Conservation (phyloP, 1,284 basidiomycete species). For the Coniophora puteana region DNA sequence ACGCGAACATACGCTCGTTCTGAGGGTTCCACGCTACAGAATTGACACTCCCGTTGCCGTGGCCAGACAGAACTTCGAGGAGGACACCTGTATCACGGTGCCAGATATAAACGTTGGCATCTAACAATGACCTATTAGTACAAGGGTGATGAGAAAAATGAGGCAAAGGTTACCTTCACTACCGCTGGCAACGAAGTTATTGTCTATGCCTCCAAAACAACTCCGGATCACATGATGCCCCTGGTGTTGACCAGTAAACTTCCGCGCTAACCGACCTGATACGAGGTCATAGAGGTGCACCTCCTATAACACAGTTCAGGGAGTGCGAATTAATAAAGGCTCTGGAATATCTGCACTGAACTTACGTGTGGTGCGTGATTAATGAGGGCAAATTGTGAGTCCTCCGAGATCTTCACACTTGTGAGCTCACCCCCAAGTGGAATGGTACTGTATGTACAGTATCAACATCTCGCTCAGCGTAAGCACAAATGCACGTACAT, state of each 20-base stretch:
- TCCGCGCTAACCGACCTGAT: constrained; percentile 65
- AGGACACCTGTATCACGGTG: constrained; percentile 82
- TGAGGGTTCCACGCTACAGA: constrained; percentile 95
- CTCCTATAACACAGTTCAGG: constrained; percentile 52
- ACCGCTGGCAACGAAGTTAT: constrained; percentile 89
- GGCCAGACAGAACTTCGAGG: constrained; percentile 82
- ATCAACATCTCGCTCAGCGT: constrained; percentile 10
- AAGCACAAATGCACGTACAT: constrained; percentile 43
- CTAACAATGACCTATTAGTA: constrained; percentile 36
- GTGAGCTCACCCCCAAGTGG: constrained; percentile 77
- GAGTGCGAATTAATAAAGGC: constrained; percentile 6
- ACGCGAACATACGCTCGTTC: constrained; percentile 87
- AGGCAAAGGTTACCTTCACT: constrained; percentile 74
- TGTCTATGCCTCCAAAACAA: constrained; percentile 91
- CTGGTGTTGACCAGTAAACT: constrained; percentile 82
- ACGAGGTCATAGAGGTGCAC: constrained; percentile 85
- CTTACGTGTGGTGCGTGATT: constrained; percentile 85
- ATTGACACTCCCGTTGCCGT: constrained; percentile 87
- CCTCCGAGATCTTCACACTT: constrained; percentile 83
- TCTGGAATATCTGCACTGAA: constrained; percentile 16
- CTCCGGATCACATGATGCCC: constrained; percentile 83
- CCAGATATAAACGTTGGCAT: constrained; percentile 94
- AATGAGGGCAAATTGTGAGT: constrained; percentile 86
- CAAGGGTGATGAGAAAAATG: not conserved
- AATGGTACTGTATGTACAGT: constrained; percentile 46